Evolutionary conservation across 345 rosid species (phyloP).

Genomic region (Melastoma malabathricum): DNA sequence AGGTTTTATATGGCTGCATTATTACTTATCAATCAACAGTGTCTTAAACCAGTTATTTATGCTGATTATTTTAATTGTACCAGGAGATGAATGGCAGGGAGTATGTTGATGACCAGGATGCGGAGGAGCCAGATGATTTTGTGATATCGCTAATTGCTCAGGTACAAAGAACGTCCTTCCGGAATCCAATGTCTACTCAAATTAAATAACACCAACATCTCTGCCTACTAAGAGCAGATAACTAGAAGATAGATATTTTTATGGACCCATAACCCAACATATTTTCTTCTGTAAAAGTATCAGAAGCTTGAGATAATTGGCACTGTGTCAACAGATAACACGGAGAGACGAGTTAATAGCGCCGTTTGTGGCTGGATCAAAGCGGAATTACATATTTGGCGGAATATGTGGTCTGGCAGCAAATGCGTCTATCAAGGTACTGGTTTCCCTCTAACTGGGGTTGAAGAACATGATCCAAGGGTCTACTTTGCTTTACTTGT

Average conservation of each 20-base stretch:
- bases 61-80: conserved; percentile 16
- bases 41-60: background rate
- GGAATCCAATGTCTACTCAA: too few relatives aligned
- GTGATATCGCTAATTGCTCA: conserved; percentile 81
- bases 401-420: conserved; percentile 89
- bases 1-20: conserved; percentile 25
- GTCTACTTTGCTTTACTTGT: background rate
- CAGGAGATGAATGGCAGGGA: conserved; percentile 88
- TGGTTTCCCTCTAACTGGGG: background rate
- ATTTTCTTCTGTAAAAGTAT: too few relatives aligned
- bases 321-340: conserved; percentile 42
- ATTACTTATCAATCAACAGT: too few relatives aligned
- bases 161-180: conserved; percentile 18
- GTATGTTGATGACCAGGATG: conserved; percentile 85
- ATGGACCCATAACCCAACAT: too few relatives aligned
- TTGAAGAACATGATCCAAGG: background rate
- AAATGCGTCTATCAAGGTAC: conserved; percentile 79
- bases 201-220: background rate
- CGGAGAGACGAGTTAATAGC: conserved; percentile 93
- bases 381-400: conserved; percentile 83
- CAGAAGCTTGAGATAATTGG: too few relatives aligned
- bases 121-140: conserved; percentile 96
- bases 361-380: conserved; percentile 59
- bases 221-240: background rate
- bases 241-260: too few relatives aligned